Conservation (phyloP, 2,329 filamentous ascomycete species). For the Ophiostoma ips region DNA sequence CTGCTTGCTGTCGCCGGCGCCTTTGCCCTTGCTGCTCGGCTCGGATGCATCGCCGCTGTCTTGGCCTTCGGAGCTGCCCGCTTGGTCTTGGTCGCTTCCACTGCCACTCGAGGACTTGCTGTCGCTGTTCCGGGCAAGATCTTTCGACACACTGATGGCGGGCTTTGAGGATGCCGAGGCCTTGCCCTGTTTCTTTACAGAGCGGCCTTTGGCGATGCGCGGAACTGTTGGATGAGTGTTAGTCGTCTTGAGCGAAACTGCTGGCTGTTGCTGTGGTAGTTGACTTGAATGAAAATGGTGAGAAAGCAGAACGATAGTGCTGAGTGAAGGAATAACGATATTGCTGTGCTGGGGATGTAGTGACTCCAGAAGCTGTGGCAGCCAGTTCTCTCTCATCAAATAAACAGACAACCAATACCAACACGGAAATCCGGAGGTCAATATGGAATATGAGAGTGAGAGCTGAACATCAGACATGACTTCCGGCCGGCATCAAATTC, state of each 20-base stretch:
- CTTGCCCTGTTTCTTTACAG: background rate
- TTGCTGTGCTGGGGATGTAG: too few species aligned
- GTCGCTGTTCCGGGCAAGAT: conserved; percentile 1
- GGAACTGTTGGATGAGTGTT: conserved; percentile 4
- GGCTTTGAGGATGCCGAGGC: background rate
- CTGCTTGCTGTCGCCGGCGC: background rate
- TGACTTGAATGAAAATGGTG: conserved; percentile 2
- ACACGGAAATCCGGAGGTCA: too few species aligned
- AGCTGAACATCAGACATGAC: too few species aligned
- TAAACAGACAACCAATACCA: too few species aligned
- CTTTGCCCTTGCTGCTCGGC: background rate
- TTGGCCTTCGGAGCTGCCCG: background rate
- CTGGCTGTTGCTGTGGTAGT: background rate
- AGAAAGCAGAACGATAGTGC: background rate
- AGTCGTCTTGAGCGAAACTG: background rate
- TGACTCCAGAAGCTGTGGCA: too few species aligned
- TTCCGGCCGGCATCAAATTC: too few species aligned
- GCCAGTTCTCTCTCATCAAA: too few species aligned
- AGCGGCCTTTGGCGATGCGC: conserved; percentile 1
- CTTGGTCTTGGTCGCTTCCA: conserved; percentile 3
- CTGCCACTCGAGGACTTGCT: background rate
- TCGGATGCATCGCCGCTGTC: background rate
- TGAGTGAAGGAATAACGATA: too few species aligned
- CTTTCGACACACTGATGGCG: background rate
- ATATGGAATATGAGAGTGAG: too few species aligned